Base-by-base conservation (phyloP, 164 flowering plant genomes). In the Akebia trifoliata region DNA sequence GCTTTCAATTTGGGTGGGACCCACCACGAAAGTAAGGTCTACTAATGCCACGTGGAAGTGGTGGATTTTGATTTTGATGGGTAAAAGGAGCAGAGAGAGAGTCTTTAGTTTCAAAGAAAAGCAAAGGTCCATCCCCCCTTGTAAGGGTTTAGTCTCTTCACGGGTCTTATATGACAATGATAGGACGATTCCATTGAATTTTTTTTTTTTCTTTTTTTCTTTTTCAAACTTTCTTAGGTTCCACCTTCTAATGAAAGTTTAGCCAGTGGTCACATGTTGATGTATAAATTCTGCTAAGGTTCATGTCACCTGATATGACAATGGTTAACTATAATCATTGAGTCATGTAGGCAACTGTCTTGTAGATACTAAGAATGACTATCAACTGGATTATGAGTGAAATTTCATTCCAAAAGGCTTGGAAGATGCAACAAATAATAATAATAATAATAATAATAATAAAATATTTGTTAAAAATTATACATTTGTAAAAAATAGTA, bases 81-180 rank as follows among this genome's bases (percentile, higher is more conserved):
- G 20, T 28, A 7, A 32, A 7, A 34, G n/a, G 17, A 37, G 12
- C 4, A 34, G 14, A 6, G 12, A 21, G 37, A 26, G 42, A 52
- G 25, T 52, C 42, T 34, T 52, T 9, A 0, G 14, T n/a, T n/a
- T n/a, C n/a, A 44, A 1, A 4, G 38, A n/a, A 15, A n/a, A 42
- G n/a, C 5, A 12, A 14, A 17, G 20, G 24, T 17, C 31, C 14
- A n/a, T n/a, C 22, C 3, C 30, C 34, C n/a, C 10, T 4, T 25
- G 11, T 3, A 32, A 54, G 59, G 42, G 59, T 56, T 56, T 18
- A 17, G 59, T 56, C 48, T 35, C 36, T 56, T 56, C 59, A 56
- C 59, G 59, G 48, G 36, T 56, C 59, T 56, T 0, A 17, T 3
- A 39, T 40, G 48, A 40, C 48, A 56, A n/a, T 28, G 59, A 40